Conservation (phyloP, 1,284 basidiomycete genomes). For the Microbotryum violaceum region DNA sequence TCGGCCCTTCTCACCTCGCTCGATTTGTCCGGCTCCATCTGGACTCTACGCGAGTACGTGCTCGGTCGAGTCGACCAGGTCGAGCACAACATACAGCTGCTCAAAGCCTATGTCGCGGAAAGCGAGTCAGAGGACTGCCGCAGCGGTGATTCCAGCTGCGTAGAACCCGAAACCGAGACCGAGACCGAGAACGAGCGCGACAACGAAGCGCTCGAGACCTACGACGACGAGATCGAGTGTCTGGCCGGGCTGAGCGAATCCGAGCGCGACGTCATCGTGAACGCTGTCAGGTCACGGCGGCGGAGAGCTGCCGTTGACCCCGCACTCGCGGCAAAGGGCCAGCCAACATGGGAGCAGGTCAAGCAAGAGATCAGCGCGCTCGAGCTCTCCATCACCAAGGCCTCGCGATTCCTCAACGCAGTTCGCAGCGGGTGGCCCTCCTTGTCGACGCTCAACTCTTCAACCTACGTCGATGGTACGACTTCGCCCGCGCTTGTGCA, state of each 20-base stretch:
- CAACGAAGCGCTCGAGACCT: neutral
- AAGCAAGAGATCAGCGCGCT: slow-evolving; percentile 18
- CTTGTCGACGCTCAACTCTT: slow-evolving; percentile 4
- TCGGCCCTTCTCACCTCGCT: slow-evolving; percentile 24
- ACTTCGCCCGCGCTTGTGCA: slow-evolving; percentile 4
- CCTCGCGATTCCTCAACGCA: slow-evolving; percentile 21
- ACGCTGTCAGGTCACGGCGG: too few relatives aligned
- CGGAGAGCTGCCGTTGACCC: too few relatives aligned
- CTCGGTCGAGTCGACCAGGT: slow-evolving; percentile 16
- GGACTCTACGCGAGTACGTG: slow-evolving; percentile 14
- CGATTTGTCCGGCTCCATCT: slow-evolving; percentile 18
- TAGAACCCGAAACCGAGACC: too few relatives aligned
- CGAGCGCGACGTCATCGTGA: too few relatives aligned
- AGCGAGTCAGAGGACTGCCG: slow-evolving; percentile 5
- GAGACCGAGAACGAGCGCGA: neutral
- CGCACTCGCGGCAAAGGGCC: neutral
- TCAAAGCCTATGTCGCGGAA: slow-evolving; percentile 16
- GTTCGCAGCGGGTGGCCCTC: slow-evolving; percentile 23
- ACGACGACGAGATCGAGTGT: neutral
- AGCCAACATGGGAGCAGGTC: neutral
- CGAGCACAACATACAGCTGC: slow-evolving; percentile 9
- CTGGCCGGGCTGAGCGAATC: neutral
- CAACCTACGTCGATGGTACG: slow-evolving; percentile 1
- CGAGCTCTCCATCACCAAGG: slow-evolving; percentile 17
- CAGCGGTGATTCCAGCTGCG: too few relatives aligned